phyloP scores from a whole-genome alignment of 306 rosid genomes.

The Medicago ruthenica region DNA sequence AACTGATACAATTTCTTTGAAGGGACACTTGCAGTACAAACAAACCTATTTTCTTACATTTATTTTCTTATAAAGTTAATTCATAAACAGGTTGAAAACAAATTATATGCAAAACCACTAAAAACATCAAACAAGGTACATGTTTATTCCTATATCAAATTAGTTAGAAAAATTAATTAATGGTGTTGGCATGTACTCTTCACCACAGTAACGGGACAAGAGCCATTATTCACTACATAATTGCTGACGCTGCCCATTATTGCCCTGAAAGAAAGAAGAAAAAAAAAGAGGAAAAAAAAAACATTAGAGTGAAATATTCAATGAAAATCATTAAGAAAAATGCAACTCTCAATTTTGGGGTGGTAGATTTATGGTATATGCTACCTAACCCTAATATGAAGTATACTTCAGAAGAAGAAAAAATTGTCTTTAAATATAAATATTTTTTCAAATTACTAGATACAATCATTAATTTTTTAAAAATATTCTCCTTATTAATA shows the following conservation, averaged over 20 bases:
- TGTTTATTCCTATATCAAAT: conserved; percentile 23
- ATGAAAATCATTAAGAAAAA: background rate
- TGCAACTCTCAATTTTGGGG: background rate
- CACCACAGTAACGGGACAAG: conserved; percentile 83
- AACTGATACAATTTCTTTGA: too few species aligned
- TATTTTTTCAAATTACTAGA: too few species aligned
- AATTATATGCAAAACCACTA: background rate
- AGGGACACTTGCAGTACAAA: background rate
- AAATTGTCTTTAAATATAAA: too few species aligned
- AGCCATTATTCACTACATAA: conserved; percentile 70
- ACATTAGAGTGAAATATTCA: conserved; percentile 6
- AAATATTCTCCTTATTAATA: too few species aligned
- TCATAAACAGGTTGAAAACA: background rate
- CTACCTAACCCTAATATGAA: too few species aligned
- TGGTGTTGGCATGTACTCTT: conserved; percentile 43
- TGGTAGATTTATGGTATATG: too few species aligned
- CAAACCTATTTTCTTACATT: background rate
- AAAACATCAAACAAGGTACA: background rate
- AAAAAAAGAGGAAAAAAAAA: too few species aligned
- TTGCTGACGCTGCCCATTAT: conserved; percentile 93
- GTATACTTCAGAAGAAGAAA: too few species aligned
- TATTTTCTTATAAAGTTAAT: background rate
- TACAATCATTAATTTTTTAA: too few species aligned
- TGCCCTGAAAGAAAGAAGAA: conserved; percentile 52
- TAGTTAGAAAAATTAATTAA: background rate